Base-by-base conservation (phyloP, 441 rosid species). In the Gossypium lobatum region DNA sequence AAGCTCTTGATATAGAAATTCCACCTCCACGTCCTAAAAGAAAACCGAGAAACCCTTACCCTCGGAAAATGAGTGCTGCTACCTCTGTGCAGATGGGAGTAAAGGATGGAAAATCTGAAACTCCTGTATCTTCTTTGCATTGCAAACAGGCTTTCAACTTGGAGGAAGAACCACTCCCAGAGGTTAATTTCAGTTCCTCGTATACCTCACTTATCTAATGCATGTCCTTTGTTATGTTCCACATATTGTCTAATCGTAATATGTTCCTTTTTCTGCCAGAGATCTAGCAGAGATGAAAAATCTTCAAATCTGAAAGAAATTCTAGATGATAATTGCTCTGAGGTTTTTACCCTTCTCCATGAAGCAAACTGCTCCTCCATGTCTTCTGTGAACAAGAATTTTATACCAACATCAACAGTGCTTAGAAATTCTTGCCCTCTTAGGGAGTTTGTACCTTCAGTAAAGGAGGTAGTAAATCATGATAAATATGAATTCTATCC, bases 1-100 rank as follows among this genome's bases (percentile, higher is more conserved):
- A 92, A 83, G 82, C 95, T 79, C 81, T 89, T 67, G 91, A 93
- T 81, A 90, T 95, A 73, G 89, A 91, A 58, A 93, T 95, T 76
- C 99, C 98, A 39, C 98, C 99, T 86, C 99, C 99, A 72, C 97
- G 99, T 65, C 99, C 98, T 42, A 95, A 95, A 82, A 82, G 92
- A 80, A 95, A 95, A 87, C 99, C 99, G 34, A 84, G 82, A 78
- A 89, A 90, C 84, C 99, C 99, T 80, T 95, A 93, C 82, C 98
- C 99, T 75, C 87, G 99, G 59, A 95, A 93, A 83, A 89, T 77
- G 3, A 85, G 92, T 70, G 69, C 76, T 78, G 73, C 86, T 74
- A 72, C 84, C 45, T 67, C 86, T 58, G 76, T 81, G 8, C 89
- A 82, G 50, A 77, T 73, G 57, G 88, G 85, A 77, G 77, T 65